Evolutionary conservation across 306 rosid species (phyloP), one percentile per base, ranked within the genome.

Genomic region (Cicer chorassanicum): DNA sequence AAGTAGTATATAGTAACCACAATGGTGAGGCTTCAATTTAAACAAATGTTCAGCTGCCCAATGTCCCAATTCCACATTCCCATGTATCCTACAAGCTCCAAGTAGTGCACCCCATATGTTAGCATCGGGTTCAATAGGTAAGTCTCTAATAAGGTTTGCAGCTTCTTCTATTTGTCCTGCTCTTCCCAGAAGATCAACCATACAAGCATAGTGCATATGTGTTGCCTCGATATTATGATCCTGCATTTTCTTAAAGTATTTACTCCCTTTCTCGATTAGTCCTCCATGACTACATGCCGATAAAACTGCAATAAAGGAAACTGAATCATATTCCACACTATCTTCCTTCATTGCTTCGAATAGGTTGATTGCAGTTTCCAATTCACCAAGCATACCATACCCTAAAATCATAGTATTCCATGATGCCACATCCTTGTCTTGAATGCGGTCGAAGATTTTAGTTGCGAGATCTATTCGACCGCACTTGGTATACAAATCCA

Each of bases 391-490:
- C 96, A 91, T 91, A 81, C 96, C 98, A 43, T 85, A 87, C 10
- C 97, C 98, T 73, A 91, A 87, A 81, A 93, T 93, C 97, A 93
- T 93, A 14, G 96, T 89, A 88, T 93, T 93, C 98, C 98, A 93
- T 34, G 98, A 91, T 34, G 92, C 91, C 44, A 81, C 91, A 74
- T 93, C 94, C 82, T 83, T 91, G 78, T 64, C 55, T 60, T 83
- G 74, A 48, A 93, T 89, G 70, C 24, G 77, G 38, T 88, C 80
- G 54, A 93, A 93, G 82, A 93, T 84, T 80, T 84, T 89, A 39
- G 83, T 70, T 42, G 96, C 96, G 1, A 88, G 78, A 64, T 88
- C 92, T 43, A 91, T 91, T 80, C 84, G 88, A 50, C 96, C 96
- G 9, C 96, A 91, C 88, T 91, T 93, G 43, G 91, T 86, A 57